phyloP scores from a whole-genome alignment of 1,139 yeast species.

The Saccharomyces hybrid region DNA sequence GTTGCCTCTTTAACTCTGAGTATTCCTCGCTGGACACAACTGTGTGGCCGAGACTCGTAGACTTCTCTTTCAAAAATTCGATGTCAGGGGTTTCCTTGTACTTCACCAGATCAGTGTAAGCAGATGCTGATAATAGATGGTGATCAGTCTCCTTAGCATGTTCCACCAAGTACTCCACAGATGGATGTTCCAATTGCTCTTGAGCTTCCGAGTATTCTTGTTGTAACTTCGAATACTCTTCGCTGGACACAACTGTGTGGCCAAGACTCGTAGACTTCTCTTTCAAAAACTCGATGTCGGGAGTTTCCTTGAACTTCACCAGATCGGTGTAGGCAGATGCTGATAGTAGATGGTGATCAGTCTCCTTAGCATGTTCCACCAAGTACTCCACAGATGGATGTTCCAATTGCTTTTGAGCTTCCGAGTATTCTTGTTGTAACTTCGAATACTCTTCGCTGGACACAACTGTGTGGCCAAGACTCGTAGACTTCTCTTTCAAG shows the following conservation, averaged over 20 bases:
- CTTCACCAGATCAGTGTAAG: slow-evolving; percentile 11
- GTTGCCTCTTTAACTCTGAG: slow-evolving; percentile 1
- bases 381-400: slow-evolving; percentile 8
- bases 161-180: not conserved
- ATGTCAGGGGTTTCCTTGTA: slow-evolving; percentile 20
- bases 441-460: slow-evolving; percentile 2
- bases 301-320: slow-evolving; percentile 20
- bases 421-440: slow-evolving; percentile 10
- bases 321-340: slow-evolving; percentile 1
- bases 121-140: too few species aligned
- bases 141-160: slow-evolving; percentile 1
- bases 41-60: slow-evolving; percentile 16
- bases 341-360: too few species aligned
- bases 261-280: slow-evolving; percentile 29
- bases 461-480: slow-evolving; percentile 2
- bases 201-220: slow-evolving; percentile 9
- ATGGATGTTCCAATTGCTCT: slow-evolving; percentile 2
- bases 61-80: slow-evolving; percentile 34
- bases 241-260: not conserved
- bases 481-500: slow-evolving; percentile 24
- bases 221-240: slow-evolving; percentile 5
- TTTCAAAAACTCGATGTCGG: slow-evolving; percentile 30
- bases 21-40: slow-evolving; percentile 2
- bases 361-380: slow-evolving; percentile 6
- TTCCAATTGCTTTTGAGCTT: not conserved